A percentile compares a stretch with the other conserved stretches of the same genome.
Evolutionary conservation across 2,329 filamentous ascomycete genomes (phyloP).

Genomic region (Colletotrichum lupini): DNA sequence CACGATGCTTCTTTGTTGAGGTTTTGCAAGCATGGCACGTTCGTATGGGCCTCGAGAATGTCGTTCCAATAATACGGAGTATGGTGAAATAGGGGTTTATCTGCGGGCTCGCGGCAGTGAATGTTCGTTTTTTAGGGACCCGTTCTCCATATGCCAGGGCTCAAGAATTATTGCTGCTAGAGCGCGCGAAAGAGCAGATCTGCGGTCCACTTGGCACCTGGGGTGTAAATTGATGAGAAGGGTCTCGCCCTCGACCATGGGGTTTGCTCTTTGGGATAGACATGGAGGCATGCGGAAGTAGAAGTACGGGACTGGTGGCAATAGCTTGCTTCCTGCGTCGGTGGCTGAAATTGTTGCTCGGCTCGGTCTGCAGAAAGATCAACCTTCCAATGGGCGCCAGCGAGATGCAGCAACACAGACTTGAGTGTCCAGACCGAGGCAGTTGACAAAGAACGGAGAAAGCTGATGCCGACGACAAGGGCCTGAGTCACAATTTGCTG

Average conservation of each 20-base stretch:
- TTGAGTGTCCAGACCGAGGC: background rate
- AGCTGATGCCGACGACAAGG: background rate
- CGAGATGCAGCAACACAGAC: background rate
- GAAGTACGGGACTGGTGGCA: background rate
- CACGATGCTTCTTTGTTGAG: constrained; percentile 8
- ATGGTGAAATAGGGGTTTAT: constrained; percentile 12
- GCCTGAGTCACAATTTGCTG: background rate
- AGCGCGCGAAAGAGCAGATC: constrained; percentile 25
- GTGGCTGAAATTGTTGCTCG: background rate
- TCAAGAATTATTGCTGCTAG: constrained; percentile 1
- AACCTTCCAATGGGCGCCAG: background rate
- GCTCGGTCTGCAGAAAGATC: background rate
- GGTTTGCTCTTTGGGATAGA: constrained; percentile 3
- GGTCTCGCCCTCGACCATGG: constrained; percentile 5
- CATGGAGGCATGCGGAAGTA: background rate
- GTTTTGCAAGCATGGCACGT: background rate
- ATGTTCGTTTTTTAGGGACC: background rate
- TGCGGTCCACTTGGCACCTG: constrained; percentile 14
- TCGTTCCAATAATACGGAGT: background rate
- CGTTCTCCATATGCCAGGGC: background rate
- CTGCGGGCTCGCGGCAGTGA: constrained; percentile 14
- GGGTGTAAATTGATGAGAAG: background rate
- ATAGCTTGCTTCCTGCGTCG: background rate
- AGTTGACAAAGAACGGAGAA: background rate
- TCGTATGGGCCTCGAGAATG: background rate